These are phyloP conservation scores for Dothideomycetes sp. DNA, from an alignment of 2,329 filamentous ascomycete genomes.

Conservation along the genomic window DNA sequence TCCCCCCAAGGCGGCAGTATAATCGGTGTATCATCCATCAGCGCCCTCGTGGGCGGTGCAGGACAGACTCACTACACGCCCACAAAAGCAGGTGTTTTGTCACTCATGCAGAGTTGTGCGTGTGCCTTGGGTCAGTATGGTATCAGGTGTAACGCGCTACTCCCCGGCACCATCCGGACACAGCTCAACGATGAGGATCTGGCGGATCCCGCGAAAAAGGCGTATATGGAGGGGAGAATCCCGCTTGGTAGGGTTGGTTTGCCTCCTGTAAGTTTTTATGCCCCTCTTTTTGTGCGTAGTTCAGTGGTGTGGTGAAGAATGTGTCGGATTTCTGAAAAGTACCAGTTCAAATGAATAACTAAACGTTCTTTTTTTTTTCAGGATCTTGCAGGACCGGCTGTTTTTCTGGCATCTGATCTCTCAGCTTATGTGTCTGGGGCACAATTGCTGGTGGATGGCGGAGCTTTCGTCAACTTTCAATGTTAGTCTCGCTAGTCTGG, in stretches of 20 bases:
- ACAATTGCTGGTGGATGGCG: slow-evolving; percentile 77
- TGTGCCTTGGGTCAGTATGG: slow-evolving; percentile 65
- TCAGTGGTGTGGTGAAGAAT: too few relatives aligned
- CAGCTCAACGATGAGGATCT: slow-evolving; percentile 78
- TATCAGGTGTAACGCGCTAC: slow-evolving; percentile 72
- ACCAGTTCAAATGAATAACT: background rate
- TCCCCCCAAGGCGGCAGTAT: slow-evolving; percentile 58
- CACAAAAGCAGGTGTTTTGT: slow-evolving; percentile 73
- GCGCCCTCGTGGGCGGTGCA: slow-evolving; percentile 66
- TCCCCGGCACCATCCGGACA: slow-evolving; percentile 75
- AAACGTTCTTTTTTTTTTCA: slow-evolving; percentile 9
- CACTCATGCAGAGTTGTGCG: slow-evolving; percentile 73
- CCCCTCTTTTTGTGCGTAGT: too few relatives aligned
- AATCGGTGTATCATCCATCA: slow-evolving; percentile 64
- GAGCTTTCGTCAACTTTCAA: slow-evolving; percentile 81
- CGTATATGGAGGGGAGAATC: slow-evolving; percentile 72
- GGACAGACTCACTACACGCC: slow-evolving; percentile 78
- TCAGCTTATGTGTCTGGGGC: slow-evolving; percentile 75
- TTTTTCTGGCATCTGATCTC: slow-evolving; percentile 72
- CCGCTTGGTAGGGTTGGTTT: slow-evolving; percentile 65
- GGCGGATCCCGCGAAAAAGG: slow-evolving; percentile 57
- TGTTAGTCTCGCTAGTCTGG: slow-evolving; percentile 26
- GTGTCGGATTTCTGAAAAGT: too few relatives aligned
- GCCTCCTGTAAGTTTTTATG: slow-evolving; percentile 29
- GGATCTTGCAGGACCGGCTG: slow-evolving; percentile 75